These are phyloP conservation scores for Begonia peltatifolia DNA, from an alignment of 306 rosid genomes.

Conservation along the genomic window DNA sequence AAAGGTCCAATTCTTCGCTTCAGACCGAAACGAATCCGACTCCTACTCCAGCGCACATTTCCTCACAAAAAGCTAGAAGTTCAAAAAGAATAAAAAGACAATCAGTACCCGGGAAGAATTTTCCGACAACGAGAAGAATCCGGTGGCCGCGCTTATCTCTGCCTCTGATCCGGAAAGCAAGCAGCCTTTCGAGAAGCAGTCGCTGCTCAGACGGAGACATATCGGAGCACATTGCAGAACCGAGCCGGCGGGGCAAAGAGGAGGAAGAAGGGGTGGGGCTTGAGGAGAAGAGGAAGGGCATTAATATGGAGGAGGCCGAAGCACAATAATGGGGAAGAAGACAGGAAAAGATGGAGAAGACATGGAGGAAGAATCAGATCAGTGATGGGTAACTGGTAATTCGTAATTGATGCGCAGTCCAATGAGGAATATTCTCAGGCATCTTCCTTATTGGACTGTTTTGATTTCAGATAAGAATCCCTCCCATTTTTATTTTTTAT, in stretches of 20 bases:
- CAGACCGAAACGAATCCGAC: not conserved
- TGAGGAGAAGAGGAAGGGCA: not conserved
- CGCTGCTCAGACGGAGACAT: conserved; percentile 39
- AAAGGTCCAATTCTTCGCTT: too few species aligned
- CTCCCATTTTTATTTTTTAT: not conserved
- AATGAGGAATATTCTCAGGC: conserved; percentile 32
- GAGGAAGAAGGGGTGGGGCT: not conserved
- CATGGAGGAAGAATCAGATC: not conserved
- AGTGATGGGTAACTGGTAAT: not conserved
- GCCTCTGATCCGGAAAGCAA: conserved; percentile 73
- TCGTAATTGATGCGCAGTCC: conserved; percentile 4
- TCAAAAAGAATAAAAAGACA: not conserved
- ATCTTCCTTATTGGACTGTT: conserved; percentile 32
- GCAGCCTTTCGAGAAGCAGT: conserved; percentile 41
- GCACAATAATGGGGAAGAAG: not conserved
- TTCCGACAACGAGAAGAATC: conserved; percentile 67
- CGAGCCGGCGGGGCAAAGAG: not conserved
- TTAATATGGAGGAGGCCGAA: not conserved
- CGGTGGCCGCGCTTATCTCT: conserved; percentile 59
- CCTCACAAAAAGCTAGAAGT: not conserved
- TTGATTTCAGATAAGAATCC: not conserved
- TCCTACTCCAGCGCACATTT: not conserved
- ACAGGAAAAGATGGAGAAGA: not conserved
- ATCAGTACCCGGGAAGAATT: conserved; percentile 62
- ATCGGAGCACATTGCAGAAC: conserved; percentile 14